Evolutionary conservation across 768 basidiomycete genomes (phyloP).

Genomic region (Floccularia luteovirens): DNA sequence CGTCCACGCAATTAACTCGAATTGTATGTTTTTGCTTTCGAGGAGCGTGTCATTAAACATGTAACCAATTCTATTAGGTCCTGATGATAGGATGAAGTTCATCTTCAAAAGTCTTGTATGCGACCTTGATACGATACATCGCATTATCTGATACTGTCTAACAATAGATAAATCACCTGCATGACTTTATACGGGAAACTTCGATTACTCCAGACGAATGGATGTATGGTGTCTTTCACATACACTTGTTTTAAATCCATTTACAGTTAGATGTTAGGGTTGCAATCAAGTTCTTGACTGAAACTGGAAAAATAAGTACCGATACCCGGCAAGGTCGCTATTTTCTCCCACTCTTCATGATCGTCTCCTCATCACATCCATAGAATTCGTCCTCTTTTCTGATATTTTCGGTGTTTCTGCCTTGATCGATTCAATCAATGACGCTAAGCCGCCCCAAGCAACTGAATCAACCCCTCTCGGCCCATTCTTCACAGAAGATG

Average conservation of each 20-base stretch:
- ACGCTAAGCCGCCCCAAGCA: slow-evolving; percentile 50
- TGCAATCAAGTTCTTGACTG: slow-evolving; percentile 74
- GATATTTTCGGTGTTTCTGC: slow-evolving; percentile 75
- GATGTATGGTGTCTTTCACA: slow-evolving; percentile 45
- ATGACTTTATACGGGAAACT: slow-evolving; percentile 68
- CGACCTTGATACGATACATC: too few relatives aligned
- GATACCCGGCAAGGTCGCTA: slow-evolving; percentile 48
- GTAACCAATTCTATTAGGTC: neutral
- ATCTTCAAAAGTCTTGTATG: neutral
- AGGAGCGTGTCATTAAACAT: neutral
- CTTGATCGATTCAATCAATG: slow-evolving; percentile 69
- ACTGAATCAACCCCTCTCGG: slow-evolving; percentile 76
- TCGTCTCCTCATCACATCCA: slow-evolving; percentile 13
- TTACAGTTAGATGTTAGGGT: slow-evolving; percentile 26
- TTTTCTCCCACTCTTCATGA: too few relatives aligned
- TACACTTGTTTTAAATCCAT: too few relatives aligned
- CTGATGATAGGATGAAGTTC: slow-evolving; percentile 1
- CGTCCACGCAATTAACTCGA: slow-evolving; percentile 18
- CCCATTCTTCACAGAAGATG: slow-evolving; percentile 79
- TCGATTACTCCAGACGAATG: slow-evolving; percentile 79
- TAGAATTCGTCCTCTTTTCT: slow-evolving; percentile 82
- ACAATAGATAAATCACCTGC: slow-evolving; percentile 65
- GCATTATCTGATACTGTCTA: too few relatives aligned
- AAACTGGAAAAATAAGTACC: slow-evolving; percentile 65
- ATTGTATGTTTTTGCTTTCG: slow-evolving; percentile 11